Evolutionary conservation across 768 basidiomycete genomes (phyloP).

Genomic region (Dacryopinax primogenitus): DNA sequence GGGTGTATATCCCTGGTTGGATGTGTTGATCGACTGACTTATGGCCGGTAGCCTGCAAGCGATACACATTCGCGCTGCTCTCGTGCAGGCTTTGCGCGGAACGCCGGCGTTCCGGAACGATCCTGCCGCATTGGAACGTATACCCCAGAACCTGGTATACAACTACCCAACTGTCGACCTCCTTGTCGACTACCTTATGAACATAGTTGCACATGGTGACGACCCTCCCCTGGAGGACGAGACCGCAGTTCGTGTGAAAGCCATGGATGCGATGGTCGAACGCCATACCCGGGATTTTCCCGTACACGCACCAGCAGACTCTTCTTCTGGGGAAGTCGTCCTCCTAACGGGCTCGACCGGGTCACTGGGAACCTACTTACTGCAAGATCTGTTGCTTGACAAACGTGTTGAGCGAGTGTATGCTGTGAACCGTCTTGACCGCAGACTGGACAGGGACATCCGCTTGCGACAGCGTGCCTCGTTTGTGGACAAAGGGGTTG

Average conservation of each 20-base stretch:
- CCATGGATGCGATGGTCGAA: slow-evolving; percentile 31
- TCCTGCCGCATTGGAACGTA: not conserved
- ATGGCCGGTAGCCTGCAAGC: slow-evolving; percentile 26
- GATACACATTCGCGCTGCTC: slow-evolving; percentile 28
- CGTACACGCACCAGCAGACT: slow-evolving; percentile 1
- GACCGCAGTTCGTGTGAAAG: slow-evolving; percentile 10
- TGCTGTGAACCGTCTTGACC: not conserved
- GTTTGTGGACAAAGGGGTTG: not conserved
- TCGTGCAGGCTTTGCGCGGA: slow-evolving; percentile 21
- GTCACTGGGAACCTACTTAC: not conserved
- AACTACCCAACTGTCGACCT: slow-evolving; percentile 31
- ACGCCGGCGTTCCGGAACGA: slow-evolving; percentile 11
- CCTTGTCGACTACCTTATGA: slow-evolving; percentile 21
- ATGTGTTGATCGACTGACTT: not conserved
- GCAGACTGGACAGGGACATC: not conserved
- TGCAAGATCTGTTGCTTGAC: not conserved
- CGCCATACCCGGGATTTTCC: slow-evolving; percentile 28
- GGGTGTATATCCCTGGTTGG: not conserved
- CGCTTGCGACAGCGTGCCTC: not conserved
- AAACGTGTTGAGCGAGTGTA: not conserved
- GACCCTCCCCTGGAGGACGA: slow-evolving; percentile 10
- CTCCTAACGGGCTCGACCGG: not conserved
- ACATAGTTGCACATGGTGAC: too few relatives aligned
- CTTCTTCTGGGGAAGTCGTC: not conserved
- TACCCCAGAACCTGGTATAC: slow-evolving; percentile 27